Evolutionary conservation across 2,329 filamentous ascomycete species (phyloP), one percentile per base, ranked within the genome.

Genomic region (Pestalotiopsis sp.): DNA sequence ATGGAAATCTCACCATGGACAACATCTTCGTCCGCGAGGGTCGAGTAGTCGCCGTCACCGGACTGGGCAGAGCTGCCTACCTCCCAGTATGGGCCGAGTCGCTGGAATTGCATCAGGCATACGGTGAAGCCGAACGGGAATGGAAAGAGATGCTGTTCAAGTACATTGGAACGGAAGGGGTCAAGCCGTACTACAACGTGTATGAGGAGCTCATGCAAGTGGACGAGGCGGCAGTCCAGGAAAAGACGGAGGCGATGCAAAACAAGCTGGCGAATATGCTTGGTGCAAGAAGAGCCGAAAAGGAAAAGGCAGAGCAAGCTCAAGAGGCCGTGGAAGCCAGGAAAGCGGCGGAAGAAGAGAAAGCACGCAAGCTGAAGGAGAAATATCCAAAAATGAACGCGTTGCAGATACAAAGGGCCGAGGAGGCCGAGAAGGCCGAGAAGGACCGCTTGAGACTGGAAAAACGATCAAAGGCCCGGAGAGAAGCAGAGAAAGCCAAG

Each of bases 1-100:
- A 77, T 52, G 76, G 76, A 38, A 73, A 77, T 62, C 60, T 77
- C 56, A 76, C 75, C 11, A 69, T 66, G 27, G 38, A 64, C 13
- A 76, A 77, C 63, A 72, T 77, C 9, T 36, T 73, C 20, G 66
- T 76, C 3, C 66, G 61, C 66, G 58, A 64, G 23, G 38, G 36
- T 17, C 20, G 23, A 14, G 66, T 68, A 12, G 39, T 49, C 3
- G 60, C 66, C 20, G 60, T 68, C 31, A 25, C 41, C 6, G 66
- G 66, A 9, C 62, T 63, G 20, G 62, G 41, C 17, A 41, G 61
- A 11, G 66, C 66, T 7, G 66, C 66, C 20, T 56, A 31, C n/a
- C 49, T 66, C 4, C 63, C 63, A 14, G 45, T 36, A 3, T 66
- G 63, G 67, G 67, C 67, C 41, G 67, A 66, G 39, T 66, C 58